Percentiles rank a stretch among this genome's conserved stretches.
These are phyloP conservation scores for Adansonia grandidieri DNA, from an alignment of 441 rosid species.

Conservation along the genomic window DNA sequence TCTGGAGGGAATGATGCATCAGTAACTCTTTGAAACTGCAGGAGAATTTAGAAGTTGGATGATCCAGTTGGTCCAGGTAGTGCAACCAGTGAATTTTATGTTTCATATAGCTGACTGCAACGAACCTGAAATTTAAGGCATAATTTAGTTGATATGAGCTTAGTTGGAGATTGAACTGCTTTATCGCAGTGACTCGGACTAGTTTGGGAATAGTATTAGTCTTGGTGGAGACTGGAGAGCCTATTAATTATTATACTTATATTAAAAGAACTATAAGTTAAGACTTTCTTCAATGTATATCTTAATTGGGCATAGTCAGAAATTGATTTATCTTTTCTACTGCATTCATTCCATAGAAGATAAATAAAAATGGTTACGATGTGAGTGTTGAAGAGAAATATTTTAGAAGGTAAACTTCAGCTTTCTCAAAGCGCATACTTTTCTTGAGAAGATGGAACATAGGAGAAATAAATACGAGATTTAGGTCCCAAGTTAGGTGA, in stretches of 20 bases:
- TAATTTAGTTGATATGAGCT: slow-evolving; percentile 8
- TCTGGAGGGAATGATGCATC: slow-evolving; percentile 72
- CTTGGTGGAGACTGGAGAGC: neutral
- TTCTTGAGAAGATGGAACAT: neutral
- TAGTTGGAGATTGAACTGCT: neutral
- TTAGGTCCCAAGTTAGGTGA: neutral
- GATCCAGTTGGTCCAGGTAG: slow-evolving; percentile 93
- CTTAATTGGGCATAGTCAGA: neutral
- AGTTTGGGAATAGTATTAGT: neutral
- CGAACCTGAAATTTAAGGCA: neutral
- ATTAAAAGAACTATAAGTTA: neutral
- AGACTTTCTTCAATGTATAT: neutral
- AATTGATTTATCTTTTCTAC: neutral
- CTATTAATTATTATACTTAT: neutral
- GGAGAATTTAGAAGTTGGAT: slow-evolving; percentile 90
- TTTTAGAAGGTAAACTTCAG: neutral
- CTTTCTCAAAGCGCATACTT: neutral
- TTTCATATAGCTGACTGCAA: neutral
- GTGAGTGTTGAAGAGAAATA: neutral
- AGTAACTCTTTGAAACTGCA: slow-evolving; percentile 88
- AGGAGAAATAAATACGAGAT: neutral
- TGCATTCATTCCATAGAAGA: neutral
- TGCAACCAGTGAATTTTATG: slow-evolving; percentile 12
- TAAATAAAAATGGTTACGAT: neutral
- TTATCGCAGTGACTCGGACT: neutral